phyloP scores from a whole-genome alignment of 768 basidiomycete genomes.

The Nidularia pulvinata region DNA sequence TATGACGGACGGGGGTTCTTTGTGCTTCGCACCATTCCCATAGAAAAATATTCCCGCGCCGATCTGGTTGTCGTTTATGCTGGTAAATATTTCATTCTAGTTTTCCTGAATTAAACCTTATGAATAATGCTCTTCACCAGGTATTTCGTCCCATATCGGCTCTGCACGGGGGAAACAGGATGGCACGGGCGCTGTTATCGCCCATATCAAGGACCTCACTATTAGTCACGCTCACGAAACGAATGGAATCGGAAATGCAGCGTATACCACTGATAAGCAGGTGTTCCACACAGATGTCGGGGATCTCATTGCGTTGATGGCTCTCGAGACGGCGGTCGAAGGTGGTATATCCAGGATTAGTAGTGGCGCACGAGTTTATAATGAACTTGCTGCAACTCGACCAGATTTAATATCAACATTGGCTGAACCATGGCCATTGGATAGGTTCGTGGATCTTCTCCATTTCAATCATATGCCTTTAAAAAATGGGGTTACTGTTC shows the following conservation, averaged over 20 bases:
- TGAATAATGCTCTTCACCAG: conserved; percentile 12
- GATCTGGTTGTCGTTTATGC: conserved; percentile 42
- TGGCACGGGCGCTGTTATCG: conserved; percentile 37
- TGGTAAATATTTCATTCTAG: conserved; percentile 20
- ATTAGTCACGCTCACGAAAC: conserved; percentile 37
- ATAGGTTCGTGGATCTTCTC: conserved; percentile 20
- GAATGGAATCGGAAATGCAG: conserved; percentile 39
- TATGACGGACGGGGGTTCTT: conserved; percentile 48
- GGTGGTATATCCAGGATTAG: conserved; percentile 45
- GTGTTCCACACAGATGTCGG: conserved; percentile 50
- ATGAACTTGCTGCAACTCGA: conserved; percentile 42
- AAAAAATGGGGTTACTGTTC: background rate
- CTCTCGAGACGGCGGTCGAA: conserved; percentile 37
- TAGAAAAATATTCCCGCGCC: conserved; percentile 35
- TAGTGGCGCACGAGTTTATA: conserved; percentile 41
- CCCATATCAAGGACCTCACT: conserved; percentile 47
- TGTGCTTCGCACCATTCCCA: conserved; percentile 42
- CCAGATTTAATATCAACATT: conserved; percentile 41
- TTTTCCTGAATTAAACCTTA: background rate
- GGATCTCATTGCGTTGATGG: conserved; percentile 41
- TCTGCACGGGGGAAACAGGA: conserved; percentile 42
- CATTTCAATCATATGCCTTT: background rate
- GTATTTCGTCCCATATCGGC: conserved; percentile 45
- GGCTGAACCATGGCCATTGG: conserved; percentile 41
- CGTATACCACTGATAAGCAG: conserved; percentile 48